phyloP scores from a whole-genome alignment of 768 basidiomycete species.

The Rhizopogon salebrosus region DNA sequence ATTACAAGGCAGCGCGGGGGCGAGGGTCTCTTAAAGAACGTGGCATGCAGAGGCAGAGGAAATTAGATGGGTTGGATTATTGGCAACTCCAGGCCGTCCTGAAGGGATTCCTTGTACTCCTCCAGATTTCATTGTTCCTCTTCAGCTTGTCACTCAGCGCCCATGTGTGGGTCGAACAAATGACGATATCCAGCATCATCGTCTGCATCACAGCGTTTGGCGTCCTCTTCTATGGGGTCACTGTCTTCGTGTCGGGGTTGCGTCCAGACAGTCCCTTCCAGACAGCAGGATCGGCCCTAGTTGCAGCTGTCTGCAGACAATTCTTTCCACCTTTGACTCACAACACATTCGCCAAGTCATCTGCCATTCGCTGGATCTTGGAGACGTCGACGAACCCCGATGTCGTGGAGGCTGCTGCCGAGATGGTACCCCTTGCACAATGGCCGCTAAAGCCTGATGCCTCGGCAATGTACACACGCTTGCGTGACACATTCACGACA shows the following conservation, averaged over 20 bases:
- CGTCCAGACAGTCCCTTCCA: no score
- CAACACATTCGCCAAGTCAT: background rate
- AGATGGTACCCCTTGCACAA: background rate
- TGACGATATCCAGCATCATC: conserved; percentile 3
- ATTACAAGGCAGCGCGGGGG: background rate
- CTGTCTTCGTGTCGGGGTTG: conserved; percentile 5
- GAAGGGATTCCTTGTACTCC: conserved; percentile 7
- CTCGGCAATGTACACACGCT: background rate
- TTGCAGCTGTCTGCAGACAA: background rate
- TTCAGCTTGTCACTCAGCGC: conserved; percentile 12
- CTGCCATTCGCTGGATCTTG: conserved; percentile 12
- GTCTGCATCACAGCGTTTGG: conserved; percentile 8
- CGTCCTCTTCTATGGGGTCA: conserved; percentile 9
- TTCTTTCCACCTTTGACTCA: background rate
- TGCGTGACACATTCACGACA: background rate
- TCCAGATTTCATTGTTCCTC: conserved; percentile 12
- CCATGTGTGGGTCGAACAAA: conserved; percentile 7
- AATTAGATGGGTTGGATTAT: conserved; percentile 10
- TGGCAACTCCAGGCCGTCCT: conserved; percentile 12
- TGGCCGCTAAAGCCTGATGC: background rate
- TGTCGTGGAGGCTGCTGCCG: background rate
- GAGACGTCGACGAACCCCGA: conserved; percentile 14
- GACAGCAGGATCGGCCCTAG: conserved; percentile 9
- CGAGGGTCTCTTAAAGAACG: conserved; percentile 3
- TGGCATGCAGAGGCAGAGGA: conserved; percentile 11